A percentile compares a stretch with the other conserved stretches of the same genome.
phyloP scores from a whole-genome alignment of 495 filamentous ascomycete genomes.

The Aspergillus panamensis region DNA sequence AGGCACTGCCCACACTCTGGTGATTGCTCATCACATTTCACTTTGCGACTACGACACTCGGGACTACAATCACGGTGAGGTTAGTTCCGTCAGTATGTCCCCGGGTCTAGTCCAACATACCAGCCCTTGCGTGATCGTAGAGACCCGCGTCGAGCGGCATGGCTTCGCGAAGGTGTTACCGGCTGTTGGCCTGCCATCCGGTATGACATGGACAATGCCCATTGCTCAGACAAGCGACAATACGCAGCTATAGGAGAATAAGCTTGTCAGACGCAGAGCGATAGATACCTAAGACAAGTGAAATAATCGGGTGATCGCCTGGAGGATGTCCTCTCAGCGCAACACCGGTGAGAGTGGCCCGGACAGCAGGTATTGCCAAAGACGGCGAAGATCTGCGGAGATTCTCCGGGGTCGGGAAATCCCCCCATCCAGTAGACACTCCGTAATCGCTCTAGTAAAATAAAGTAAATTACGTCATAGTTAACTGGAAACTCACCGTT shows the following conservation, averaged over 20 bases:
- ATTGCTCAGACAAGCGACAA: neutral
- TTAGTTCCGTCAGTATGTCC: neutral
- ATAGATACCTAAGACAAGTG: neutral
- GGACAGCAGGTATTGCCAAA: neutral
- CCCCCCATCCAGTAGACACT: neutral
- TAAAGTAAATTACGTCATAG: too few species aligned
- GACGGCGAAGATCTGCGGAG: neutral
- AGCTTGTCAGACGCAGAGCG: neutral
- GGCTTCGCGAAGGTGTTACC: neutral
- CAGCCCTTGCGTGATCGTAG: conserved; percentile 1
- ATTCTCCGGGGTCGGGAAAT: neutral
- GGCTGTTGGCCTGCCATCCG: neutral
- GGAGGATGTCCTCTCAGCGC: neutral
- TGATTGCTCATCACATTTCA: conserved; percentile 22
- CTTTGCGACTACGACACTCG: conserved; percentile 9
- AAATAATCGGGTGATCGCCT: neutral
- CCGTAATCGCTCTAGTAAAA: too few species aligned
- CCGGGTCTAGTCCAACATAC: neutral
- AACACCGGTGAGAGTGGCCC: neutral
- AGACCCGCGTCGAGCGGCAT: neutral
- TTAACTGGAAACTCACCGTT: too few species aligned
- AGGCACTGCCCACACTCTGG: conserved; percentile 23
- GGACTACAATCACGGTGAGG: neutral
- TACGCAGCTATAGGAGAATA: neutral
- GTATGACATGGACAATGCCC: neutral